A percentile compares a stretch with the other conserved stretches of the same genome.
phyloP scores from a whole-genome alignment of 352 stramenopile genomes.

The Detonula confervacea region DNA sequence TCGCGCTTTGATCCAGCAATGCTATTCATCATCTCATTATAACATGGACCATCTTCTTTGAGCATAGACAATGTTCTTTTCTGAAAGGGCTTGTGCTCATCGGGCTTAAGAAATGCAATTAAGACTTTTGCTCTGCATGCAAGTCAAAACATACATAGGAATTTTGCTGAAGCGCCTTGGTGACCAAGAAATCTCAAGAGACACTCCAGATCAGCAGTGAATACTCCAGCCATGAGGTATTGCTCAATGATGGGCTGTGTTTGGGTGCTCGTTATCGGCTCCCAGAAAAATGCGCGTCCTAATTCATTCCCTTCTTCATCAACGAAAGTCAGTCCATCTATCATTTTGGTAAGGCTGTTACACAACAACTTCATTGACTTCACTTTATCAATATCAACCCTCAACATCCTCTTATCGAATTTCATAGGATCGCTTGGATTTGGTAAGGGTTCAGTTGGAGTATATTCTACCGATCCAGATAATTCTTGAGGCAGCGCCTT shows the following conservation, averaged over 20 bases:
- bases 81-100: neutral
- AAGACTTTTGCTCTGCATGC: neutral
- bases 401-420: neutral
- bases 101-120: neutral
- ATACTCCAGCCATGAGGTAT: neutral
- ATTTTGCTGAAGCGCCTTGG: neutral
- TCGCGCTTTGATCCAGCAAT: neutral
- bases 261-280: neutral
- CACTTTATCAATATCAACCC: neutral
- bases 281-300: neutral
- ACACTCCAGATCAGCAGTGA: neutral
- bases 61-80: neutral
- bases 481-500: neutral
- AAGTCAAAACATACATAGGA: conserved; percentile 4
- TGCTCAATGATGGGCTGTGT: neutral
- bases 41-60: neutral
- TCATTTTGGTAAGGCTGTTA: neutral
- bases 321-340: neutral
- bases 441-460: neutral
- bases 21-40: neutral
- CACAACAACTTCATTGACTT: neutral
- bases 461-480: neutral
- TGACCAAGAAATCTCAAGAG: conserved; percentile 4
- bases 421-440: too few species aligned
- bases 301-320: neutral